These are phyloP conservation scores for Byssochlamys sp. DNA, from an alignment of 2,329 filamentous ascomycete genomes.

Conservation along the genomic window DNA sequence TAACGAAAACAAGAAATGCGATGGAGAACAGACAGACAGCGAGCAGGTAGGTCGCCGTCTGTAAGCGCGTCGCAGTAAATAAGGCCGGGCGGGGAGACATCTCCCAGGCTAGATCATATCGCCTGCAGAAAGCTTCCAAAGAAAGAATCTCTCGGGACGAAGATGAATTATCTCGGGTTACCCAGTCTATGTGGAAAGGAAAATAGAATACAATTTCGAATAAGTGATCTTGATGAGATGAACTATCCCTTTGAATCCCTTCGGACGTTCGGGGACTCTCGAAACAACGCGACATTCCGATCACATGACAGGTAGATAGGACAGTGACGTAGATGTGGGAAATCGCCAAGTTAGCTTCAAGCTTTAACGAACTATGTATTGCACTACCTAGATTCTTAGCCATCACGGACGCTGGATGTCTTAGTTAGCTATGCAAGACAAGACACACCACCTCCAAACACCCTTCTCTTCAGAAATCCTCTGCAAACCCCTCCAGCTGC, in stretches of 20 bases:
- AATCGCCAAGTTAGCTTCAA: too few species aligned
- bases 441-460: too few species aligned
- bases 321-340: not conserved
- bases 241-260: not conserved
- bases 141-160: not conserved
- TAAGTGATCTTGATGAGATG: not conserved
- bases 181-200: not conserved
- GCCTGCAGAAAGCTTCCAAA: not conserved
- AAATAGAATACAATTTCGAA: not conserved
- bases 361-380: too few species aligned
- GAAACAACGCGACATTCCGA: not conserved
- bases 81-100: conserved; percentile 25
- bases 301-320: not conserved
- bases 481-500: not conserved
- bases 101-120: conserved; percentile 11
- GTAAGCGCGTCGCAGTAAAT: conserved; percentile 49
- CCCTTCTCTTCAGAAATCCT: not conserved
- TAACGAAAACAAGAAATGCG: conserved; percentile 57
- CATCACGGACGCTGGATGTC: too few species aligned
- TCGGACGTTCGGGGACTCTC: not conserved
- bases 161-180: not conserved
- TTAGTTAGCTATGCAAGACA: too few species aligned
- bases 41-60: conserved; percentile 51
- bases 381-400: too few species aligned
- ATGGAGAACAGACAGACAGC: conserved; percentile 57